phyloP scores from a whole-genome alignment of 106 monocot species.

The Ottelia alismoides region DNA sequence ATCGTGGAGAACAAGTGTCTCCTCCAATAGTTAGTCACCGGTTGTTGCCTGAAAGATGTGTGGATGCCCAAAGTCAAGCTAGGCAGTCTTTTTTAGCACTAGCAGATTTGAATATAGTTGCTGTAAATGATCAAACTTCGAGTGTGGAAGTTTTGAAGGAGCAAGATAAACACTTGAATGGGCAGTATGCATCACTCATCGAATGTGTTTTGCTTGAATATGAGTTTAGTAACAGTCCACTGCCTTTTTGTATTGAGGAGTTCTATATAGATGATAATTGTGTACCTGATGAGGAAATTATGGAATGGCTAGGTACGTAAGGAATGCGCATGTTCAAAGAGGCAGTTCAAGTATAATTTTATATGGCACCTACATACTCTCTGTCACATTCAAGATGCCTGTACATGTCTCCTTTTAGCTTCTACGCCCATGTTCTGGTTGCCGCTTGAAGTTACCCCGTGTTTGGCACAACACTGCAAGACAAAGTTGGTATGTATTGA shows the following conservation, averaged over 20 bases:
- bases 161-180: constrained; percentile 41
- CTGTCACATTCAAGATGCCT: too few relatives aligned
- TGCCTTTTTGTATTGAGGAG: constrained; percentile 13
- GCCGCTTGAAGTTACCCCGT: too few relatives aligned
- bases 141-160: constrained; percentile 39
- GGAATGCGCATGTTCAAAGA: too few relatives aligned
- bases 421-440: too few relatives aligned
- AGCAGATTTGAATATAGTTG: constrained; percentile 21
- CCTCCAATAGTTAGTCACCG: constrained; percentile 10
- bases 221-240: constrained; percentile 36
- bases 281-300: constrained; percentile 64
- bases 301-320: constrained; percentile 88
- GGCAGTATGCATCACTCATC: constrained; percentile 32
- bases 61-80: constrained; percentile 27
- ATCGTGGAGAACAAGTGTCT: constrained; percentile 22
- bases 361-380: too few relatives aligned
- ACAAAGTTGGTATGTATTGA: too few relatives aligned
- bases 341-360: too few relatives aligned
- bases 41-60: constrained; percentile 15
- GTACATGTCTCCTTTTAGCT: too few relatives aligned
- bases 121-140: constrained; percentile 27
- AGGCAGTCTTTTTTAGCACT: constrained; percentile 19
- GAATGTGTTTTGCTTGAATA: constrained; percentile 34
- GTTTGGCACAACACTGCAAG: too few relatives aligned
- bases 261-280: constrained; percentile 48